Evolutionary conservation across 352 stramenopile species (phyloP), one percentile per base, ranked within the genome.

Genomic region (Pythium monospermum): DNA sequence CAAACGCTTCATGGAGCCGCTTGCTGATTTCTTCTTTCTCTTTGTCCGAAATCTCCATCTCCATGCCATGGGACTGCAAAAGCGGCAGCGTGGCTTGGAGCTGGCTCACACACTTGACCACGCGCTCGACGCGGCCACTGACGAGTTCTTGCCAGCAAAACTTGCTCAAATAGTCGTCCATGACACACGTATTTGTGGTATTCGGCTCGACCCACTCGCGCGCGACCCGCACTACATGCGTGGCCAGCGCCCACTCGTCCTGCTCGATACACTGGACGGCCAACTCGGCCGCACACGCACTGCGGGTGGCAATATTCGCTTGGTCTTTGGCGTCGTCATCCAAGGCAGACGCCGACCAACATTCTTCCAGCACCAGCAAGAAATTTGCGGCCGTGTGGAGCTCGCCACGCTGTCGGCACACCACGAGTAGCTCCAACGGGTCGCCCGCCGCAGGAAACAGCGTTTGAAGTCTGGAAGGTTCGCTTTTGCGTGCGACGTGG

Each of bases 341-440:
- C 1, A 41, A 28, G 12, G 42, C 39, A 22, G 64, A 37, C 1
- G 59, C 54, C 18, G 66, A 49, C 0, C 72, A 79, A n/a, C 73
- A 85, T 22, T 88, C 79, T 4, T 90, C 83, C 8, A 94, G 43
- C 19, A 91, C 84, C 7, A 94, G 53, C 47, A 94, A 35, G 42
- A 94, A 94, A 30, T 94, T 94, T 10, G 83, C 83, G 13, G 83
- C 80, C 4, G 83, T 94, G 16, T 66, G 77, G 11, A 94, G 53
- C 68, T 94, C 76, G 0, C 69, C 77, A 8, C 78, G 76, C 38
- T 83, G 66, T 6, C 76, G 70, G 32, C 80, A 91, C 26, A 80
- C 68, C 1, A 49, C 52, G 1, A 94, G 65, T 21, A 94, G 60
- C 28, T 85, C 66, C 28, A 85, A 57, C 2, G 83, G 80, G 26